Conservation (phyloP, 1,139 yeast genomes). For the Pichia sp. region DNA sequence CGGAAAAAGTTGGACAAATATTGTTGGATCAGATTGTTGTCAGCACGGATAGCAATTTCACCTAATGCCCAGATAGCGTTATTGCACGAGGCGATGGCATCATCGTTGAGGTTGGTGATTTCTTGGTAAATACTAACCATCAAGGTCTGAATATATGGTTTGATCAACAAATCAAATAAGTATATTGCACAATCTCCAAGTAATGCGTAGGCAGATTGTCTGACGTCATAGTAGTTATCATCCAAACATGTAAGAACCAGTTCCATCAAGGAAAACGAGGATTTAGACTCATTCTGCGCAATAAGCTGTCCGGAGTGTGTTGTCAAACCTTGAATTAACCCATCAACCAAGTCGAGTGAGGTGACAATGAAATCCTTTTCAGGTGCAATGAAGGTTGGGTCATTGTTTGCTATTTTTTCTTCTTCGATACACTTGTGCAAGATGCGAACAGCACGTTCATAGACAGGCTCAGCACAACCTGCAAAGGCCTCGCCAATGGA, state of each 20-base stretch:
- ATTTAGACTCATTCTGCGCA: constrained; percentile 30
- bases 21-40: constrained; percentile 49
- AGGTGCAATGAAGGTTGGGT: constrained; percentile 70
- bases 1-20: constrained; percentile 58
- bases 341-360: constrained; percentile 84
- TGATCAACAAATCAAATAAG: constrained; percentile 49
- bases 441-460: constrained; percentile 69
- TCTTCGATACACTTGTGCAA: constrained; percentile 62
- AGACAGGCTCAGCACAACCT: constrained; percentile 88
- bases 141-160: constrained; percentile 54
- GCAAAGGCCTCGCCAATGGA: constrained; percentile 79
- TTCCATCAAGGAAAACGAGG: constrained; percentile 48
- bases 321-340: constrained; percentile 85
- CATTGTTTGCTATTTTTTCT: constrained; percentile 60
- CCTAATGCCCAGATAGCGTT: constrained; percentile 96
- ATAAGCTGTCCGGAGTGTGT: constrained; percentile 57
- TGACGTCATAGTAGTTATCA: constrained; percentile 76
- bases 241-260: constrained; percentile 67
- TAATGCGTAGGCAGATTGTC: constrained; percentile 88
- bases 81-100: constrained; percentile 63
- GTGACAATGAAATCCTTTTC: constrained; percentile 91
- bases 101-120: constrained; percentile 45
- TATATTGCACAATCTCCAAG: constrained; percentile 80
- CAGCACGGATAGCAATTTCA: constrained; percentile 65
- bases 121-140: constrained; percentile 67